phyloP scores from a whole-genome alignment of 2,329 filamentous ascomycete genomes.

The Cryphonectria carpinicola region DNA sequence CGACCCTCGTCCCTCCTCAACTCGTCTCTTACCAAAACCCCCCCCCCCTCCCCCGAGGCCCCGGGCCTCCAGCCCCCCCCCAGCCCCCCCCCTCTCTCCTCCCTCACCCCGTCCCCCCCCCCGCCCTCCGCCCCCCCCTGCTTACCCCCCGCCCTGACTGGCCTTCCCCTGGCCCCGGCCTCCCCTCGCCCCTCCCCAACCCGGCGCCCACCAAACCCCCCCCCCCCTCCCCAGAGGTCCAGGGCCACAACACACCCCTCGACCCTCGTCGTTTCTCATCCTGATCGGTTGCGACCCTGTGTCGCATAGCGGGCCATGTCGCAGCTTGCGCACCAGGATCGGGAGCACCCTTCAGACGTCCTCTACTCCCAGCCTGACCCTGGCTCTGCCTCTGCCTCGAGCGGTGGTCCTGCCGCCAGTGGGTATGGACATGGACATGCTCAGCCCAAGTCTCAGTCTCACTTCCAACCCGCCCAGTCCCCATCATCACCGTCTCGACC shows the following conservation, averaged over 20 bases:
- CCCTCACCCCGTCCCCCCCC: no score
- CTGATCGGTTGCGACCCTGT: conserved; percentile 13
- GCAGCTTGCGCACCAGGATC: conserved; percentile 54
- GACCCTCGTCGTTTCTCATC: conserved; percentile 15
- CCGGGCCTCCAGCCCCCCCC: no score
- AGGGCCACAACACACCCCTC: conserved; percentile 7
- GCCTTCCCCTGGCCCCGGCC: no score
- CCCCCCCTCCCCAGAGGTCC: conserved; percentile 5
- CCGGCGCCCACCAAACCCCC: no score
- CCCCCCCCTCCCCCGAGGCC: no score
- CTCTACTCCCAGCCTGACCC: conserved; percentile 25
- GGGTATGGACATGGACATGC: conserved; percentile 10
- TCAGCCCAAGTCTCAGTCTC: conserved; percentile 21
- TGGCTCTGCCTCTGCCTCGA: conserved; percentile 20
- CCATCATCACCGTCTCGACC: conserved; percentile 21
- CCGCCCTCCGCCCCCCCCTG: no score
- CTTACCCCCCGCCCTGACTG: no score
- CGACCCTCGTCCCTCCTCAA: conserved; percentile 1
- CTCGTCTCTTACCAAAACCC: conserved; percentile 11
- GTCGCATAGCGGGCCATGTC: conserved; percentile 54
- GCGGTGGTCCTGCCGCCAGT: not conserved
- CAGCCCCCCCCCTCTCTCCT: no score
- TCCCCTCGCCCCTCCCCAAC: no score
- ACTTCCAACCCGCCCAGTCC: conserved; percentile 26
- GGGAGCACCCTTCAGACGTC: conserved; percentile 45